Evolutionary conservation across 2,329 filamentous ascomycete genomes (phyloP), one percentile per base, ranked within the genome.

Genomic region (Cordyceps militaris): DNA sequence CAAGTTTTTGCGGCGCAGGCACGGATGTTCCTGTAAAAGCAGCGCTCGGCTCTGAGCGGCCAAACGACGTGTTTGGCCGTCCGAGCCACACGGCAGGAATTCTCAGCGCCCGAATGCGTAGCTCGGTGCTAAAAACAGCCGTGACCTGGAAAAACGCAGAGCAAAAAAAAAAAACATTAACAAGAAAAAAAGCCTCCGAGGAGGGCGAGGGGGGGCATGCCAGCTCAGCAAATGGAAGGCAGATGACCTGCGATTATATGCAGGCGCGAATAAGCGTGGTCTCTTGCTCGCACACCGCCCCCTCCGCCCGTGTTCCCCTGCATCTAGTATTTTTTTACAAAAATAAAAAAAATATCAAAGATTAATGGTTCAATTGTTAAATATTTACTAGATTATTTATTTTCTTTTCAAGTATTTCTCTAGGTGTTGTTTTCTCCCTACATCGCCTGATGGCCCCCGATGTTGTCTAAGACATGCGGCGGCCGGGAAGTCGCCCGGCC

Each of bases 161-260:
- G 38, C 38, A 21, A 42, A 19, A 16, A 42, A 16, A 38, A 36
- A 46, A 40, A 47, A 57, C 28, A 63, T 56, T 56, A 66, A n/a
- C n/a, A n/a, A n/a, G n/a, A n/a, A n/a, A n/a, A n/a, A n/a, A 66
- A 47, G 40, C 48, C n/a, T 24, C 28, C 21, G n/a, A 54, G n/a
- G 13, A 26, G 42, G 13, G 16, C 21, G 19, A 36, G 42, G 53
- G 60, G 64, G 61, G 61, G 62, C 55, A 61, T 69, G 69, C 68
- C 70, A 72, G 59, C 70, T 71, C 70, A 72, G 67, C 69, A 70
- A 62, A 64, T 61, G 59, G 50, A 60, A 60, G 62, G 68, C 70
- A 72, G 70, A 72, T 72, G 70, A 72, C 70, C 70, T 42, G 21
- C 30, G 23, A 52, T 30, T 36, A 47, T 49, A 62, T 62, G 61